Evolutionary conservation across 139 green algal genomes (phyloP).

Genomic region (Micromonas pusilla): DNA sequence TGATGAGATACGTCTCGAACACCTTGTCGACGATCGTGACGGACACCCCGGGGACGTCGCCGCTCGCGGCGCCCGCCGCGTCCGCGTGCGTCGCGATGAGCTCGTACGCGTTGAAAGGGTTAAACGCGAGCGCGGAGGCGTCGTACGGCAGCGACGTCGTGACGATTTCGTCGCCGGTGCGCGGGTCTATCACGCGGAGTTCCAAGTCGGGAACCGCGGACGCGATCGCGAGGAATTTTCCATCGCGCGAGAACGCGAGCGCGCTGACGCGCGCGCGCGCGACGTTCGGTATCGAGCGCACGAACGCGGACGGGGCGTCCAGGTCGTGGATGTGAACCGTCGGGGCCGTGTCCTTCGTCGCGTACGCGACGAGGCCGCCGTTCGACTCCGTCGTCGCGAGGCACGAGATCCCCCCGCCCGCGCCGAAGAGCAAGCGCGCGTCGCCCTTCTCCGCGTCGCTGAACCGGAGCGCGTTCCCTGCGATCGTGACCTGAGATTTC

Average conservation of each 20-base stretch:
- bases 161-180: neutral
- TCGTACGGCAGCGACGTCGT: neutral
- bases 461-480: neutral
- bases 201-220: neutral
- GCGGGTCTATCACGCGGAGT: neutral
- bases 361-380: neutral
- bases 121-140: neutral
- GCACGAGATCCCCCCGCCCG: neutral
- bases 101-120: conserved; percentile 20
- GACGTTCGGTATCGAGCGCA: neutral
- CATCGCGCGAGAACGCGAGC: conserved; percentile 18
- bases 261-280: neutral
- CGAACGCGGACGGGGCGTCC: too few relatives aligned
- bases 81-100: neutral
- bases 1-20: too few relatives aligned
- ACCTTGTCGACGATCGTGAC: too few relatives aligned
- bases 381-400: neutral
- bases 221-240: conserved; percentile 8
- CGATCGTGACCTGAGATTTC: neutral
- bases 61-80: too few relatives aligned
- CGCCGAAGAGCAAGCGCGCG: neutral
- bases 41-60: too few relatives aligned
- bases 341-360: neutral
- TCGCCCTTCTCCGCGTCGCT: neutral
- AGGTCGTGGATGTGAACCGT: neutral